Conservation (phyloP, 805 yeast species). For the Debaryomyces castellii region DNA sequence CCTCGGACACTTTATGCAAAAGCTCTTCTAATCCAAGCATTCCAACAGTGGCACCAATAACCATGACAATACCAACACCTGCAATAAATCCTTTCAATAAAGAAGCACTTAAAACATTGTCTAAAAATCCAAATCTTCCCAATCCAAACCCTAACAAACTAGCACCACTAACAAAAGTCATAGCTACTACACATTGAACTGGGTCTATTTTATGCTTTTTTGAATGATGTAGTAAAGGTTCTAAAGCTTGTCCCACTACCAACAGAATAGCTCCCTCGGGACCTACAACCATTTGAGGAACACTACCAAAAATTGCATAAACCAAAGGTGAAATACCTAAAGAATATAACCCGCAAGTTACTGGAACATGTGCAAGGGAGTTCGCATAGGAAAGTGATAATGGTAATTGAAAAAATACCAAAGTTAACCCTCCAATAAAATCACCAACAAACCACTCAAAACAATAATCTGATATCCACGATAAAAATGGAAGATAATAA, state of each 20-base stretch:
- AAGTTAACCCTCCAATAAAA: conserved; percentile 76
- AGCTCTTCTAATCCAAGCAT: conserved; percentile 63
- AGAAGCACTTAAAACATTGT: conserved; percentile 40
- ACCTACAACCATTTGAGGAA: conserved; percentile 47
- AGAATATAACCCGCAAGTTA: conserved; percentile 37
- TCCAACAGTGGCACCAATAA: conserved; percentile 64
- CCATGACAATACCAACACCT: conserved; percentile 46
- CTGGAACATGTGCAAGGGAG: conserved; percentile 44
- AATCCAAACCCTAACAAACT: conserved; percentile 71
- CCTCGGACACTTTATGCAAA: conserved; percentile 37
- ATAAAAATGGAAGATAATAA: conserved; percentile 64
- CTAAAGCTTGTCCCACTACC: conserved; percentile 47
- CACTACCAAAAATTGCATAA: conserved; percentile 42
- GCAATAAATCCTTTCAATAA: conserved; percentile 43
- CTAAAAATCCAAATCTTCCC: conserved; percentile 75
- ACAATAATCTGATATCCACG: conserved; percentile 63
- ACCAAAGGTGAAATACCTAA: conserved; percentile 40
- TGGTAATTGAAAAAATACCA: conserved; percentile 92
- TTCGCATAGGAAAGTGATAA: conserved; percentile 52
- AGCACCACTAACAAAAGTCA: conserved; percentile 76
- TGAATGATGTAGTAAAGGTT: conserved; percentile 42
- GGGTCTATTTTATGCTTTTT: conserved; percentile 31
- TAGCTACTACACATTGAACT: conserved; percentile 59
- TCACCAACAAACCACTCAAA: conserved; percentile 52
- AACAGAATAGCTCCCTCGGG: conserved; percentile 47